Evolutionary conservation across 352 stramenopile species (phyloP).

Genomic region (Phytophthora parvispora): DNA sequence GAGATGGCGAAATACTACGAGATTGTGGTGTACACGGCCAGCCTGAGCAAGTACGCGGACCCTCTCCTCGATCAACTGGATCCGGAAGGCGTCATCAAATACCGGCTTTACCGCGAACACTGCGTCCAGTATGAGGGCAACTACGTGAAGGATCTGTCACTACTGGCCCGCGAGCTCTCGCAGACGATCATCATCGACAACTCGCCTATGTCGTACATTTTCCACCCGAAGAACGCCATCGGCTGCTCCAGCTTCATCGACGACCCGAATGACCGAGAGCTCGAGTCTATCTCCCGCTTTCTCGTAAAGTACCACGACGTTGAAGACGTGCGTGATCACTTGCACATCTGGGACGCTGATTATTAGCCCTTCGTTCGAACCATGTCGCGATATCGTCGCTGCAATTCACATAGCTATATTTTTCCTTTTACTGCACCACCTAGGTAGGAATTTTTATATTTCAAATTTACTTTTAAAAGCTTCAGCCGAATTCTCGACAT

Average conservation of each 20-base stretch:
- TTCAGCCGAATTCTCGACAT: too few relatives aligned
- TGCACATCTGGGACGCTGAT: slow-evolving; percentile 64
- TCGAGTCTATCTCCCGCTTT: slow-evolving; percentile 78
- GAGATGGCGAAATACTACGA: slow-evolving; percentile 97
- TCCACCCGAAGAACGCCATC: slow-evolving; percentile 92
- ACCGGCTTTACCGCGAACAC: slow-evolving; percentile 94
- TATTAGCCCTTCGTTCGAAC: slow-evolving; percentile 36
- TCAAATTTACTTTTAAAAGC: too few relatives aligned
- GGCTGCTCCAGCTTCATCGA: slow-evolving; percentile 90
- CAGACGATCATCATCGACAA: slow-evolving; percentile 99
- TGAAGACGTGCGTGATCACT: slow-evolving; percentile 65
- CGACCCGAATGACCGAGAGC: slow-evolving; percentile 85
- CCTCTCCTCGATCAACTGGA: slow-evolving; percentile 97
- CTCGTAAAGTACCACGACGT: slow-evolving; percentile 48
- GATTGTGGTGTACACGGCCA: slow-evolving; percentile 98
- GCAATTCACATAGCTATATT: background rate
- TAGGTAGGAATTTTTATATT: too few relatives aligned
- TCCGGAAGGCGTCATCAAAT: slow-evolving; percentile 86
- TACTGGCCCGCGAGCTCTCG: slow-evolving; percentile 93
- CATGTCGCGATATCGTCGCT: background rate
- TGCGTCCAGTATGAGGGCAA: slow-evolving; percentile 96
- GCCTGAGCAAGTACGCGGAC: slow-evolving; percentile 97
- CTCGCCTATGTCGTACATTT: slow-evolving; percentile 97
- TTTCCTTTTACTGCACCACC: too few relatives aligned
- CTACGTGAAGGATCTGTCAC: slow-evolving; percentile 97